Base-by-base conservation (phyloP, 148 eudicot species). In the Rhododendron vialii region DNA sequence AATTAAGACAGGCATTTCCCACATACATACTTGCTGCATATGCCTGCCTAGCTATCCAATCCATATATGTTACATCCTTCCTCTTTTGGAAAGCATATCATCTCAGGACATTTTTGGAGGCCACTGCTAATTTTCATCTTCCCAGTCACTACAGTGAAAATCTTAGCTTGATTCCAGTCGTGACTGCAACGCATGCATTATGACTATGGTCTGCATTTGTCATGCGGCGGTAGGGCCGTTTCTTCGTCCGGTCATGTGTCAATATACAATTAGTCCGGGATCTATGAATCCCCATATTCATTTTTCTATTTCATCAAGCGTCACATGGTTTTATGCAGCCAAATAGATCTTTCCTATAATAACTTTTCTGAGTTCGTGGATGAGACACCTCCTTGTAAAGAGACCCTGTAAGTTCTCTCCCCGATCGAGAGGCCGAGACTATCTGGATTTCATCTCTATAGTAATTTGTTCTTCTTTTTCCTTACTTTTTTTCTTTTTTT, bases 261-360 rank as follows among this genome's bases (percentile, higher is more conserved):
- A 1, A 33, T 33, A 73, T 35, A 13, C 33, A 17, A 33, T 73
- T 35, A 67, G 17, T 1, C 41, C 2, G 43, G 43, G 7, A 73
- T 33, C 20, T 73, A 33, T 15, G 35, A 73, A 33, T 73, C 38
- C 36, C 33, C 35, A 67, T 73, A 18, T 36, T 38, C 8, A 2
- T 36, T 75, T 75, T 17, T 18, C 2, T 36, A 35, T 36, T 36
- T 36, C 38, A 12, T 38, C 80, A 76, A 76, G 4, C 15, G 24
- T 74, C 20, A 33, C 43, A 18, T 38, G 26, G n/a, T 76, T 41
- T 76, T 76, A 53, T 81, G 48, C 93, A 94, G 96, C 71, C 63
- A 36, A 59, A 88, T 88, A 38, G 95, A 92, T 88, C 93, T 94
- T 84, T 94, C 96, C 12, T 94, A 92, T 90, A 92, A 94, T 80